Conservation (phyloP, 352 stramenopile species). For the Elongisporangium anandrum region DNA sequence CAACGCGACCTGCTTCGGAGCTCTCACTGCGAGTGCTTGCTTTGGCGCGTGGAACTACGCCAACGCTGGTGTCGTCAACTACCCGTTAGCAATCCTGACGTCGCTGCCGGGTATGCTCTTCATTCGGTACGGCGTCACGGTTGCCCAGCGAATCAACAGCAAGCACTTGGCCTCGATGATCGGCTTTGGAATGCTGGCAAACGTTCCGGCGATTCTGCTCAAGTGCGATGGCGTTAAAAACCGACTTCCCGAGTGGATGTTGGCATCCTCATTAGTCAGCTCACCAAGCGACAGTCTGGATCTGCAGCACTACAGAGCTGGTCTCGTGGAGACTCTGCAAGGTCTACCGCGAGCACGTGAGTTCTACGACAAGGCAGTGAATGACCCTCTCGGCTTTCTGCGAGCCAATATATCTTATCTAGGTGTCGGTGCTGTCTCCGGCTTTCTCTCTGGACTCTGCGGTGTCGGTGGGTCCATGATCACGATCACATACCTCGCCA, state of each 20-base stretch:
- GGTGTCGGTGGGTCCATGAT: slow-evolving; percentile 21
- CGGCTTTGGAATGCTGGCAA: slow-evolving; percentile 15
- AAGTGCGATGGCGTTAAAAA: slow-evolving; percentile 2
- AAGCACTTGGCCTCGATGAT: slow-evolving; percentile 11
- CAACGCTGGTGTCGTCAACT: slow-evolving; percentile 11
- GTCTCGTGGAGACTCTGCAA: too few species aligned
- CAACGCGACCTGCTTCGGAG: slow-evolving; percentile 17
- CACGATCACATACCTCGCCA: slow-evolving; percentile 23
- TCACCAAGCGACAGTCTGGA: neutral
- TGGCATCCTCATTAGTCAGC: too few species aligned
- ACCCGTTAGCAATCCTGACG: slow-evolving; percentile 13
- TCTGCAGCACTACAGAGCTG: slow-evolving; percentile 4
- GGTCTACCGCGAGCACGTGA: neutral
- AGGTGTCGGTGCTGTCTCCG: slow-evolving; percentile 12
- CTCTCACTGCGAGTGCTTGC: slow-evolving; percentile 10
- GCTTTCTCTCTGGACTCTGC: slow-evolving; percentile 23
- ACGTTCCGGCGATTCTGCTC: slow-evolving; percentile 14
- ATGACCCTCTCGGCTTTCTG: slow-evolving; percentile 9
- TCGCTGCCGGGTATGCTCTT: slow-evolving; percentile 13
- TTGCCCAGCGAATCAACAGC: slow-evolving; percentile 14
- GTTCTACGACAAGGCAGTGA: neutral
- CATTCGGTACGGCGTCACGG: slow-evolving; percentile 10
- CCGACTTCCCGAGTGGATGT: neutral
- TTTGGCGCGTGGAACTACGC: slow-evolving; percentile 17
- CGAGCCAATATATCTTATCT: slow-evolving; percentile 14